These are phyloP conservation scores for Balamuthia mandrillaris DNA, from an alignment of 208 protist species.

Conservation along the genomic window DNA sequence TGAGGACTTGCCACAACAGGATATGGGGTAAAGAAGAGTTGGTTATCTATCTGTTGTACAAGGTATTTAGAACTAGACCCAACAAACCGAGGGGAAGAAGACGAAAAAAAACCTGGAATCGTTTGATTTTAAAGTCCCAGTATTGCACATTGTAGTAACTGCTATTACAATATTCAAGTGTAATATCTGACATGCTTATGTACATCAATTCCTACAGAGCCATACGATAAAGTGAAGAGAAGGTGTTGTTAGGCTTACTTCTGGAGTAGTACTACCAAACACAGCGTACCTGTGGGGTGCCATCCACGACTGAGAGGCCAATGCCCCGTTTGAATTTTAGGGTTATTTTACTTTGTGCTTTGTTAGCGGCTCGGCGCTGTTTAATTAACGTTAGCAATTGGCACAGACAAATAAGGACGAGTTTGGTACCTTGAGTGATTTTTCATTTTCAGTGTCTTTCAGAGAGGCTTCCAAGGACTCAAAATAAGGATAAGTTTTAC, in stretches of 20 bases:
- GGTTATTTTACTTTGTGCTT: background rate
- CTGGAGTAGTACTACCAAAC: too few species aligned
- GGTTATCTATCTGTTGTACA: constrained; percentile 36
- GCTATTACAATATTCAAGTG: background rate
- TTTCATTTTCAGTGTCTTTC: too few species aligned
- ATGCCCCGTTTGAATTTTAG: constrained; percentile 24
- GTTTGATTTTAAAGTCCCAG: background rate
- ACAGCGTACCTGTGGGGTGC: background rate
- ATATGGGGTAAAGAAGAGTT: constrained; percentile 3
- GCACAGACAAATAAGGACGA: too few species aligned
- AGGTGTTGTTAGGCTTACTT: too few species aligned
- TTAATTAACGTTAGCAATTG: too few species aligned
- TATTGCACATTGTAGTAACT: background rate
- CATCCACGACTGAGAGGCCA: constrained; percentile 27
- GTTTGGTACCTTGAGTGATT: too few species aligned
- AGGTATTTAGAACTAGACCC: background rate
- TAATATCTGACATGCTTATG: background rate
- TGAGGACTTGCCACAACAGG: constrained; percentile 37
- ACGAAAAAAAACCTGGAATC: background rate
- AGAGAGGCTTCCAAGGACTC: too few species aligned
- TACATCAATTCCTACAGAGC: background rate
- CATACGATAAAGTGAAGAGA: background rate
- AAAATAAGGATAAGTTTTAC: too few species aligned
- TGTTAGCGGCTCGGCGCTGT: background rate
- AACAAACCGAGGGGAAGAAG: background rate